Evolutionary conservation across 345 rosid genomes (phyloP).

Genomic region (Eucalyptus caleyi): DNA sequence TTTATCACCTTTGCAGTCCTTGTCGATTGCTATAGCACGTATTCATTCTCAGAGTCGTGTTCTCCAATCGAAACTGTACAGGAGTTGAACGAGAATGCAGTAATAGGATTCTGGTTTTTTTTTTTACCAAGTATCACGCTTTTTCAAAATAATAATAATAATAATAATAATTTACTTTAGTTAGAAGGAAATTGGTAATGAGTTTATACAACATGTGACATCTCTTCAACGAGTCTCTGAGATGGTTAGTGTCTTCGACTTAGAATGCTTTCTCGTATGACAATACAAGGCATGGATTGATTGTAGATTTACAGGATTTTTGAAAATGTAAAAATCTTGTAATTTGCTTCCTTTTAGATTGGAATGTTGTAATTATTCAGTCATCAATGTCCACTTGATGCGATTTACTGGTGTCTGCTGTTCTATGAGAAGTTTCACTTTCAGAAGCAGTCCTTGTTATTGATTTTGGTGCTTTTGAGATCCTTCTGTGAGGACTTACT

Average conservation of each 20-base stretch:
- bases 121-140: not conserved
- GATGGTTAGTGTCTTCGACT: not conserved
- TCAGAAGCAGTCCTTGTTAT: not conserved
- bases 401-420: not conserved
- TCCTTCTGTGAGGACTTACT: not conserved
- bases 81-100: not conserved
- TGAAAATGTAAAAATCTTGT: not conserved
- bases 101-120: not conserved
- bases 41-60: conserved; percentile 56
- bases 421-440: not conserved
- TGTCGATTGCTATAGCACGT: conserved; percentile 72
- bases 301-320: not conserved
- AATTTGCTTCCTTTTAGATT: not conserved
- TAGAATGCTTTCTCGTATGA: not conserved
- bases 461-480: not conserved
- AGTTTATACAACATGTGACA: not conserved
- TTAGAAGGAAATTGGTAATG: not conserved
- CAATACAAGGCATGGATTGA: not conserved
- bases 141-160: not conserved
- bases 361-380: not conserved
- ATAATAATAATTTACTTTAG: not conserved
- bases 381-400: not conserved
- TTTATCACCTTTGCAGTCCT: conserved; percentile 71
- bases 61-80: conserved; percentile 30
- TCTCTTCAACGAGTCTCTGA: not conserved